Base-by-base conservation (phyloP, 805 yeast genomes). In the Saccharomycopsis javanensis region DNA sequence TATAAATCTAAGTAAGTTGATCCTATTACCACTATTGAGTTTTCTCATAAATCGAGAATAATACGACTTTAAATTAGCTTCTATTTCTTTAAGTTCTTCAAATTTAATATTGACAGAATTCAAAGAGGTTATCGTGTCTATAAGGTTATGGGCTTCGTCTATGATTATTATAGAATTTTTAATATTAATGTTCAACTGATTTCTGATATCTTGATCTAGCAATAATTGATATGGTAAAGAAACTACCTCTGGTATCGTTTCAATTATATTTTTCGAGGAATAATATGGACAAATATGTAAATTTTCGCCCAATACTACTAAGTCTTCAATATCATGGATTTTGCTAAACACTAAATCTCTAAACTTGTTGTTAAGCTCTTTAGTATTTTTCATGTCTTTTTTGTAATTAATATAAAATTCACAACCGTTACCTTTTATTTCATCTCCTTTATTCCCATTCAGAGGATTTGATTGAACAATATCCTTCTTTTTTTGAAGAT, bases 91-190 rank as follows among this genome's bases (percentile, higher is more conserved):
- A 8, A 88, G 71, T 33, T 86, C 88, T 0, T 62, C 54, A 1
- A 73, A 63, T 0, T 85, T 71, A 0, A 91, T 71, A 3, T 77
- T 68, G 1, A 82, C 76, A 0, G 96, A 88, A 64, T 85, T 78
- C 60, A 92, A 71, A 1, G 85, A 71, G 1, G 84, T 79, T 2
- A 91, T 80, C 0, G 91, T 82, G 63, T 90, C 97, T 30, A 89
- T 66, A 48, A 91, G 71, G 66, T 91, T 91, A 66, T 91, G 98
- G 0, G 97, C 97, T 67, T 91, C 98, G 68, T 91, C 98, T 28
- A 91, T 83, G 4, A 92, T 79, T 0, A 92, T 81, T 1, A 91
- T 77, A 0, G 91, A 76, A 57, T 81, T 78, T 55, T 77, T 76
- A 8, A 91, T 64, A 45, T 82, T 75, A 5, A 91, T 66, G 1